phyloP scores from a whole-genome alignment of 768 basidiomycete species.

The Boletus sp. region DNA sequence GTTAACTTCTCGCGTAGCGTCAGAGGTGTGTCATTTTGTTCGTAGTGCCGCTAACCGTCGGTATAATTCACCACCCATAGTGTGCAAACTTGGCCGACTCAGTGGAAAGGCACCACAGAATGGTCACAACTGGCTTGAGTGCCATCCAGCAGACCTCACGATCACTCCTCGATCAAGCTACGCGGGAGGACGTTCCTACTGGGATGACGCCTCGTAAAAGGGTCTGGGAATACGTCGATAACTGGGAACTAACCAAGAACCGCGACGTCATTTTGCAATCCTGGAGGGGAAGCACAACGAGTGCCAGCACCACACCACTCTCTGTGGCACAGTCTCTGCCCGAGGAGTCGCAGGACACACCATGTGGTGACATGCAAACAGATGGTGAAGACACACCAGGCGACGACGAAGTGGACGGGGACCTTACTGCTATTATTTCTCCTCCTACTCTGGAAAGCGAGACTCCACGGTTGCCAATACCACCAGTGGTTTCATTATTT shows the following conservation, averaged over 20 bases:
- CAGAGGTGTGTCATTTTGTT: constrained; percentile 44
- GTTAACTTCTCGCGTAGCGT: constrained; percentile 40
- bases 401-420: constrained; percentile 12
- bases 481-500: constrained; percentile 32
- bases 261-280: constrained; percentile 57
- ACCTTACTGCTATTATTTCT: constrained; percentile 19
- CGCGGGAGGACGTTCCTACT: constrained; percentile 60
- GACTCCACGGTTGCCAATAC: constrained; percentile 17
- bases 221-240: constrained; percentile 61
- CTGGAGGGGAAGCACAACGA: constrained; percentile 40
- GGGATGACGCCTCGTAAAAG: constrained; percentile 79
- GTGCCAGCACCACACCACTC: constrained; percentile 36
- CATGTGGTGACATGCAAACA: constrained; percentile 11
- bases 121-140: constrained; percentile 42
- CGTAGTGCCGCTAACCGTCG: background rate
- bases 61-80: constrained; percentile 28
- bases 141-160: constrained; percentile 49
- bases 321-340: constrained; percentile 37
- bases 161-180: constrained; percentile 53
- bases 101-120: constrained; percentile 42
- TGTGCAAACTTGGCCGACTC: constrained; percentile 39
- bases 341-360: constrained; percentile 23
- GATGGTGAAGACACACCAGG: constrained; percentile 26
- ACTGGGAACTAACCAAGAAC: constrained; percentile 67
- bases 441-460: constrained; percentile 2